Percentiles rank a stretch among this genome's conserved stretches.
Conservation (phyloP, 2,329 filamentous ascomycete species). For the Graphium sp. region DNA sequence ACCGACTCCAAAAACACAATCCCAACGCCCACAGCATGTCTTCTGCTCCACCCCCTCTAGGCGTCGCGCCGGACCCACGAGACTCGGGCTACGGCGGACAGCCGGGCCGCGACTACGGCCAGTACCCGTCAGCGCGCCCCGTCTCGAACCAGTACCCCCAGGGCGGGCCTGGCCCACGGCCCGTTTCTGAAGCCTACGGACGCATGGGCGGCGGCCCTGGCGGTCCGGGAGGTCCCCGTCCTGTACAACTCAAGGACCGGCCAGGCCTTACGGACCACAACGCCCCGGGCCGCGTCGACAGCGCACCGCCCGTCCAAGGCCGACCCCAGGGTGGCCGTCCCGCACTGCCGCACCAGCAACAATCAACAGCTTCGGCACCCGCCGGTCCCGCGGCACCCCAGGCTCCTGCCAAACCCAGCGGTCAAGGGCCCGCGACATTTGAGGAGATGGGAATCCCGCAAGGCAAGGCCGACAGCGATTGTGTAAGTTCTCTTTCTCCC, state of each 20-base stretch:
- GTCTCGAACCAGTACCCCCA: slow-evolving; percentile 6
- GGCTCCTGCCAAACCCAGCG: slow-evolving; percentile 20
- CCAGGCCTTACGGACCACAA: slow-evolving; percentile 7
- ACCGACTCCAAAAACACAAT: slow-evolving; percentile 5
- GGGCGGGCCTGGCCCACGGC: slow-evolving; percentile 7
- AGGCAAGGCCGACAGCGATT: slow-evolving; percentile 73
- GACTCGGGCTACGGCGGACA: slow-evolving; percentile 8
- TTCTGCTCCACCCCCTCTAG: slow-evolving; percentile 4
- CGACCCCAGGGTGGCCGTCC: slow-evolving; percentile 7
- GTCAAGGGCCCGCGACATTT: slow-evolving; percentile 77
- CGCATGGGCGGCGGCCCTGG: slow-evolving; percentile 10
- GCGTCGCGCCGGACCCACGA: slow-evolving; percentile 7
- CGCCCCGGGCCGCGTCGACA: slow-evolving; percentile 16
- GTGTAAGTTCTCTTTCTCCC: slow-evolving; percentile 47
- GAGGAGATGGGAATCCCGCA: slow-evolving; percentile 94
- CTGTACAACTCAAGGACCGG: slow-evolving; percentile 9
- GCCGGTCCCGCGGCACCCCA: slow-evolving; percentile 15
- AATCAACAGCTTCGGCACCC: slow-evolving; percentile 9
- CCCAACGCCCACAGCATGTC: slow-evolving; percentile 5
- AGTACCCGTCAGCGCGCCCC: slow-evolving; percentile 16
- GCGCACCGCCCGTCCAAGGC: slow-evolving; percentile 17
- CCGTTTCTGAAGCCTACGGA: slow-evolving; percentile 12
- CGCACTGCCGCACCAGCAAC: slow-evolving; percentile 9
- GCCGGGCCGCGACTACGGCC: slow-evolving; percentile 19
- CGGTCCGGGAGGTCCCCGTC: slow-evolving; percentile 5